Base-by-base conservation (phyloP, 1,284 basidiomycete genomes). In the Agaricales sp. region DNA sequence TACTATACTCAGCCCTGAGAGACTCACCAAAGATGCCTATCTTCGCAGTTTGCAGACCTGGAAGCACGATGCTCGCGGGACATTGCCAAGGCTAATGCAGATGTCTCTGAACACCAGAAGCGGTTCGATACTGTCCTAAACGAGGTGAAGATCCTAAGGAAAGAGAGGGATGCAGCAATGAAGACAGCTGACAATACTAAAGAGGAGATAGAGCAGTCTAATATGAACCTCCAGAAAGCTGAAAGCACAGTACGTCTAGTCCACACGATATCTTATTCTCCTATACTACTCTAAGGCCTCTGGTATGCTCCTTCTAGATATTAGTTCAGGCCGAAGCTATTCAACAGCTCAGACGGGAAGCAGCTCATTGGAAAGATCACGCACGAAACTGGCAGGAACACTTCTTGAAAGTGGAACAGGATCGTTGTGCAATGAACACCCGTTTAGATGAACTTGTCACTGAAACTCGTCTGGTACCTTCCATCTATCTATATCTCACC, bases 311-410 rank as follows among this genome's bases (percentile, higher is more conserved):
- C 43, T 16, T 49, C 35, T 50, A 82, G 78, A 71, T 77, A 47
- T 64, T 69, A 16, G 76, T 81, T 51, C 78, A 81, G 55, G 65
- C 70, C 13, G 80, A 84, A 49, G 76, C 73, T 1, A 77, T 82
- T 50, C 54, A 66, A 1, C 78, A 80, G 52, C 65, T 85, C 38
- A 73, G 75, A n/a, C 70, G 77, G 43, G 82, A 86, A 59, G 66
- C 74, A 0, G 68, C 65, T 2, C 80, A 82, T 50, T 84, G 81
- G 81, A 83, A 82, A 61, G 74, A 78, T 37, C 83, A 84, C 54
- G 75, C 81, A n/a, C 67, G 71, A 47, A 78, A 79, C 55, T 85
- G 82, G 82, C 84, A 84, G 58, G 81, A 83, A 21, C 82, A 83
- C 53, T 85, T 80, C 56, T 62, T 78, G 43, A 73, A 78, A 16